Base-by-base conservation (phyloP, 2,329 filamentous ascomycete species). In the Penicillium brasilianum region DNA sequence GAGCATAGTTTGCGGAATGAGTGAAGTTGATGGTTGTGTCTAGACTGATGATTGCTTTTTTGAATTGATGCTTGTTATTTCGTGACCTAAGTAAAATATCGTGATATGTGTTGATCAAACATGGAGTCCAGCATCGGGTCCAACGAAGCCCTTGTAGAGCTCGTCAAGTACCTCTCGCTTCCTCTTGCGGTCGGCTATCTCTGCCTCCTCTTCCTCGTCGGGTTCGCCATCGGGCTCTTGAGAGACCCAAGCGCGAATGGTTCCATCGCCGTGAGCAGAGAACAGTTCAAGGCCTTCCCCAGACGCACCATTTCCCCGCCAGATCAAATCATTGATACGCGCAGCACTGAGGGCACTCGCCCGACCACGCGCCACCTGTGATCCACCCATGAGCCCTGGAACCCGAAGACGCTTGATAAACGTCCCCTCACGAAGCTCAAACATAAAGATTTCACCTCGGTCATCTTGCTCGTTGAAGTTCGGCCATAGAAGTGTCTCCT, bases 251-350 rank as follows among this genome's bases (percentile, higher is more conserved):
- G 86, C 86, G 48, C 90, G 85, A 59, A 98, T 94, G 55, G 89
- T 89, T 0, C 94, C 94, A 72, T 97, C 92, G 3, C 89, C 83
- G 70, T 97, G 92, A 1, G 88, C 90, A 56, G 92, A 95, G 77
- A 92, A 96, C 59, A 97, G 84, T 66, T 90, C 88, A 1, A 89
- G 74, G 0, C 87, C 87, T 58, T 84, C 77, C 7, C 82, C 82
- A 3, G 82, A 83, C 1, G 80, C 79, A 14, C 84, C 83, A 22
- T 84, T 82, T 34, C 91, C 90, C 37, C 87, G 81, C 92, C 93
- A 97, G 0, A 86, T 88, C 25, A 97, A 82, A 56, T 85, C 85
- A 14, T 91, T 93, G 50, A 95, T 89, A 32, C 90, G 83, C 61
- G 87, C 90, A 50, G 76, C 77, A 48, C 82, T 85, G 7, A 81